A percentile compares a stretch with the other conserved stretches of the same genome.
These are phyloP conservation scores for Pseudogymnoascus sp. DNA, from an alignment of 2,329 filamentous ascomycete species.

Conservation along the genomic window DNA sequence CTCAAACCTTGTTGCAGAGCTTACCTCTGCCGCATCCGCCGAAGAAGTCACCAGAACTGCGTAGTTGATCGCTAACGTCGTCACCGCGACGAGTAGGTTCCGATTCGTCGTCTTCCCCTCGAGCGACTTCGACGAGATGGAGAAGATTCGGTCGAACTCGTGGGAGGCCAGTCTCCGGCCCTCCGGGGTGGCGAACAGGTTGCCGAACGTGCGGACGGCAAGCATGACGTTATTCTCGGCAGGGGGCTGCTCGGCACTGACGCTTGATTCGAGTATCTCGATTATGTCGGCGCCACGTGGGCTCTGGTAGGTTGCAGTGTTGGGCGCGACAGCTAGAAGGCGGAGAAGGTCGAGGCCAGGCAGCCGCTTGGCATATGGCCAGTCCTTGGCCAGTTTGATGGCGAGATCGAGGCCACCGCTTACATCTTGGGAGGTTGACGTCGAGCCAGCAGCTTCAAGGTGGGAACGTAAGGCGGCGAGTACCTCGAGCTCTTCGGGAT, in stretches of 20 bases:
- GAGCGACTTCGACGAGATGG: constrained; percentile 51
- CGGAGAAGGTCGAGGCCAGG: constrained; percentile 82
- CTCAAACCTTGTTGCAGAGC: constrained; percentile 33
- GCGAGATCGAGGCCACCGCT: constrained; percentile 54
- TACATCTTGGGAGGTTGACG: constrained; percentile 37
- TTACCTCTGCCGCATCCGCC: constrained; percentile 13
- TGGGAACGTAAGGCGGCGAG: constrained; percentile 55
- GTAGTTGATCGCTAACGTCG: constrained; percentile 79
- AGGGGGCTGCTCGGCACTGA: constrained; percentile 50
- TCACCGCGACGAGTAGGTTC: constrained; percentile 74
- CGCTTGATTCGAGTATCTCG: constrained; percentile 47
- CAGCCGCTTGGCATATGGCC: constrained; percentile 74
- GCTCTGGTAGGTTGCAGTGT: constrained; percentile 54
- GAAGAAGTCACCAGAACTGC: constrained; percentile 58
- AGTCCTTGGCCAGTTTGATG: constrained; percentile 65
- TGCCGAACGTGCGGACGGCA: constrained; percentile 70
- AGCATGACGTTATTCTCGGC: constrained; percentile 83
- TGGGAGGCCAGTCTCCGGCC: constrained; percentile 59
- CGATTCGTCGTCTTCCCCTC: constrained; percentile 62
- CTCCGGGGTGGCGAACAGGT: constrained; percentile 69
- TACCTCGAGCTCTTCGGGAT: constrained; percentile 59
- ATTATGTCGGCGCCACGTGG: constrained; percentile 51
- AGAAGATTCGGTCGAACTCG: constrained; percentile 44
- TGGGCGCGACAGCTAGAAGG: constrained; percentile 64
- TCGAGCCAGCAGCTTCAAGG: constrained; percentile 46